Evolutionary conservation across 2,329 filamentous ascomycete genomes (phyloP), one percentile per base, ranked within the genome.

Genomic region (Phyllosticta citrichinensis): DNA sequence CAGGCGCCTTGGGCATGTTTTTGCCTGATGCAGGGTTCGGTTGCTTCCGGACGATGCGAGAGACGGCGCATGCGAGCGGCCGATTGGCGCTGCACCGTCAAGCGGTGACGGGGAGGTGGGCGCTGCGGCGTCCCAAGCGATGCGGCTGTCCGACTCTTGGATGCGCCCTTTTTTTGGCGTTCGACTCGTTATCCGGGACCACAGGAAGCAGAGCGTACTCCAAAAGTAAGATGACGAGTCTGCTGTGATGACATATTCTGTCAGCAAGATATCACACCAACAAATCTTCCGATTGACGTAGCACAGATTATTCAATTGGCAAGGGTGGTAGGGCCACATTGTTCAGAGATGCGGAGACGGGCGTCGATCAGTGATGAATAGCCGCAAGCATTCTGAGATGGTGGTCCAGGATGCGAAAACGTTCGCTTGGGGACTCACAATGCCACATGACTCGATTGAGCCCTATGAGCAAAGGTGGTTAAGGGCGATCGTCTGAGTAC

Each of bases 31-130:
- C 60, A 57, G 55, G 56, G 60, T 25, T 62, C 60, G 60, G 60
- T 58, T 62, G 60, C 60, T 62, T 62, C 60, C 60, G 55, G 60
- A 51, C 33, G 33, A 35, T 57, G 35, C 59, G 22, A 55, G 60
- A 56, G 60, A 61, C 40, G 58, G 59, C 59, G 55, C 47, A 54
- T 61, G 54, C 59, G 59, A 47, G 59, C 55, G 59, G 59, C 59
- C 56, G 59, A 61, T 61, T 61, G 59, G 59, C 40, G 40, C 17
- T 47, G 40, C 55, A 53, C 55, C 25, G 40, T 56, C 59, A 54
- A 61, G 58, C 58, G 51, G 52, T 50, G 57, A 55, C 52, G 52
- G 58, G 52, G 51, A 19, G 57, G 40, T 35, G 52, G 50, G 51
- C 57, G 57, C 54, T 53, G 53, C 58, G 40, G 51, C 55, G 35